Evolutionary conservation across 371 early-diverging fungal genomes (phyloP).

Genomic region (Nematocida ironsii): DNA sequence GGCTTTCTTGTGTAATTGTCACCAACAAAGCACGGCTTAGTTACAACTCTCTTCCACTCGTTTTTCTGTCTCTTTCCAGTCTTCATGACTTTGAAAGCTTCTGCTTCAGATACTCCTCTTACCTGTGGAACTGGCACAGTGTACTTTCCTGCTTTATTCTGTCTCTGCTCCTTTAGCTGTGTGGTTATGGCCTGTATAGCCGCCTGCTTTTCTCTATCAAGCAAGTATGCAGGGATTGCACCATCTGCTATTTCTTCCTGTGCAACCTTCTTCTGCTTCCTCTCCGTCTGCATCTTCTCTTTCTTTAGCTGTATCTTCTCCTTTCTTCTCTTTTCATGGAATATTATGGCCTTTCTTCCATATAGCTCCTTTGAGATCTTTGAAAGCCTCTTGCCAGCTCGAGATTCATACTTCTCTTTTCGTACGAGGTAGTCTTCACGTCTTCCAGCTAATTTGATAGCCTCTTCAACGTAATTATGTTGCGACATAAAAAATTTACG

Average conservation of each 20-base stretch:
- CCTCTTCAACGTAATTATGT: constrained; percentile 98
- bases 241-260: constrained; percentile 78
- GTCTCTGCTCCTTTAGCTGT: constrained; percentile 98
- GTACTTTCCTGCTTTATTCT: constrained; percentile 97
- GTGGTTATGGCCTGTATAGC: constrained; percentile 91
- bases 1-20: constrained; percentile 97
- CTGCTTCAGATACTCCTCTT: constrained; percentile 93
- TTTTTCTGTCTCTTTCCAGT: constrained; percentile 87
- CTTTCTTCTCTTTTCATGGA: constrained; percentile 93
- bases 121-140: constrained; percentile 95
- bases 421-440: constrained; percentile 89
- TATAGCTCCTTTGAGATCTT: constrained; percentile 88
- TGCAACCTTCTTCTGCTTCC: constrained; percentile 87
- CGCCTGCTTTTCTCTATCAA: constrained; percentile 86
- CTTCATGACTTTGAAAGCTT: constrained; percentile 94
- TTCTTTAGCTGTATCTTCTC: constrained; percentile 99
- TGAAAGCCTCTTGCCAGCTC: constrained; percentile 82
- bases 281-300: constrained; percentile 79
- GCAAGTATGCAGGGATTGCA: constrained; percentile 92
- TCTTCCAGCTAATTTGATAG: constrained; percentile 93
- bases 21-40: constrained; percentile 98
- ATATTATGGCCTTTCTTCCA: constrained; percentile 94
- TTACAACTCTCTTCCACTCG: constrained; percentile 98
- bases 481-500: constrained; percentile 76
- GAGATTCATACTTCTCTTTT: constrained; percentile 87